phyloP scores from a whole-genome alignment of 352 stramenopile species.

The Phytophthora foliorum region DNA sequence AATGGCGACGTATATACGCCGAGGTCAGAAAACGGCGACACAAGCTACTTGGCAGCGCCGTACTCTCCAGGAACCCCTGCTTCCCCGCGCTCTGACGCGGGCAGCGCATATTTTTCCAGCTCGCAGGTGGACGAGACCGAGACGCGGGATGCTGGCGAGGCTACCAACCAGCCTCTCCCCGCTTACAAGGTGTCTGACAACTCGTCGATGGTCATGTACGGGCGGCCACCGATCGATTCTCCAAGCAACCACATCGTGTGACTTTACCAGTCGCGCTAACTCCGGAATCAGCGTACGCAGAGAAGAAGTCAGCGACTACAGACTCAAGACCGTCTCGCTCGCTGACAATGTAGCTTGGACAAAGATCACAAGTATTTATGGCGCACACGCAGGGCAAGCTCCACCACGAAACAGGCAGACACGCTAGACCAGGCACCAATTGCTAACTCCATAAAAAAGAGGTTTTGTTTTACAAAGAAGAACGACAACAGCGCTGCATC shows the following conservation, averaged over 20 bases:
- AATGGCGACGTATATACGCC: slow-evolving; percentile 42
- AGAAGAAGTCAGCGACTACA: slow-evolving; percentile 7
- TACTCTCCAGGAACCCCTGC: slow-evolving; percentile 45
- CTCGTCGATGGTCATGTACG: slow-evolving; percentile 80
- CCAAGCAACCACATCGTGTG: slow-evolving; percentile 53
- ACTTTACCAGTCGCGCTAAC: slow-evolving; percentile 30
- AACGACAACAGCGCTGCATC: neutral
- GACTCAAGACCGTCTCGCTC: neutral
- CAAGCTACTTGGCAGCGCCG: slow-evolving; percentile 62
- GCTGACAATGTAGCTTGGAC: slow-evolving; percentile 37
- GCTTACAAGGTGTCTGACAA: slow-evolving; percentile 46
- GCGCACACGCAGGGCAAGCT: slow-evolving; percentile 32
- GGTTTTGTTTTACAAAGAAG: slow-evolving; percentile 39
- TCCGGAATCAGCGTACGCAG: slow-evolving; percentile 21
- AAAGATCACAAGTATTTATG: slow-evolving; percentile 58
- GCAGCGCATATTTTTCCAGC: slow-evolving; percentile 69
- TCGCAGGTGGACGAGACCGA: slow-evolving; percentile 54
- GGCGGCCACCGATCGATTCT: slow-evolving; percentile 38
- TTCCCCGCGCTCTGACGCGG: slow-evolving; percentile 63
- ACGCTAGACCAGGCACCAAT: slow-evolving; percentile 23
- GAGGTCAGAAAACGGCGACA: slow-evolving; percentile 48
- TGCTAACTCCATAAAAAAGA: slow-evolving; percentile 35
- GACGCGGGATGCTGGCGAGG: slow-evolving; percentile 22
- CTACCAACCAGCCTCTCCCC: slow-evolving; percentile 47
- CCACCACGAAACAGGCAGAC: slow-evolving; percentile 10